Percentiles rank a stretch among this genome's conserved stretches.
These are phyloP conservation scores for Aspergillus steynii DNA, from an alignment of 495 filamentous ascomycete genomes.

Conservation along the genomic window DNA sequence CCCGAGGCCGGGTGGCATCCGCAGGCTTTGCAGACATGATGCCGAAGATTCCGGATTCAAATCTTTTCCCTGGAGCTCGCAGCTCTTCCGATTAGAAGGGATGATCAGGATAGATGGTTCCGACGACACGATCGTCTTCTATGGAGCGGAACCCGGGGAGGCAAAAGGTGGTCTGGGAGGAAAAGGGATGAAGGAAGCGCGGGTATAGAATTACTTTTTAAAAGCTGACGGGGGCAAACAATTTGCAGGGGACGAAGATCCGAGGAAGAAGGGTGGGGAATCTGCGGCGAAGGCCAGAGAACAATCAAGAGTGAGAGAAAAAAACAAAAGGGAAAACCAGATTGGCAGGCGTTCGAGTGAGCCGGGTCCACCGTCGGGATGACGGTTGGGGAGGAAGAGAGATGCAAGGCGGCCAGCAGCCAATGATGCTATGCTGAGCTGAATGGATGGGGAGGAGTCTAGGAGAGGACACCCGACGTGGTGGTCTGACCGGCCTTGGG, in stretches of 20 bases:
- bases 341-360: background rate
- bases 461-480: background rate
- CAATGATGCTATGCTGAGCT: slow-evolving; percentile 8
- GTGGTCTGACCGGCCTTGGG: slow-evolving; percentile 12
- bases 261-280: slow-evolving; percentile 12
- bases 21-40: slow-evolving; percentile 16
- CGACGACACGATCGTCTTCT: background rate
- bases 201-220: background rate
- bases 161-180: background rate
- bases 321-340: slow-evolving; percentile 17
- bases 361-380: slow-evolving; percentile 20
- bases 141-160: background rate
- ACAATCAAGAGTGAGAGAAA: slow-evolving; percentile 14
- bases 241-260: slow-evolving; percentile 1
- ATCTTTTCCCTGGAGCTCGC: background rate
- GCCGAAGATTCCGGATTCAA: background rate
- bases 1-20: slow-evolving; percentile 23
- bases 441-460: slow-evolving; percentile 12
- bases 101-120: background rate
- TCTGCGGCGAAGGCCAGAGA: slow-evolving; percentile 4
- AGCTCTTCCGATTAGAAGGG: background rate
- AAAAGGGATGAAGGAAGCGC: background rate
- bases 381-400: slow-evolving; percentile 27
- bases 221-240: background rate
- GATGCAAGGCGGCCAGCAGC: background rate